Base-by-base conservation (phyloP, 2,329 filamentous ascomycete species). In the Talaromyces islandicus region DNA sequence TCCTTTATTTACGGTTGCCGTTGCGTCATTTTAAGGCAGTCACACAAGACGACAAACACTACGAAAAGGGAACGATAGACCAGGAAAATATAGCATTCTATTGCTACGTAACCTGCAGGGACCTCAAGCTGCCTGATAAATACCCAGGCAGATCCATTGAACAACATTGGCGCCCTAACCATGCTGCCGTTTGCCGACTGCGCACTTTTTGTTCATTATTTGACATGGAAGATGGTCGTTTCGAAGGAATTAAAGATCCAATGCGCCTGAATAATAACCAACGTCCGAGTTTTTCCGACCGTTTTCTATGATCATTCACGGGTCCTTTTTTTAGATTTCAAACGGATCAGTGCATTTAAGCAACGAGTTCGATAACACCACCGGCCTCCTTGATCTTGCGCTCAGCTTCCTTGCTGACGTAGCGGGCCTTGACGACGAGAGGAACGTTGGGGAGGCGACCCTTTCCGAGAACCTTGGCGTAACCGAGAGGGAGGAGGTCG, bases 391-490 rank as follows among this genome's bases (percentile, higher is more conserved):
- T 96, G 82, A 99, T 97, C 90, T 99, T 99, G 84, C 91, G 85
- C 89, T 99, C 94, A 70, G 94, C 94, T 79, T 96, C 88, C 78
- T 90, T 89, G 85, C 88, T 92, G 81, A 99, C 90, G 85, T 92
- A 97, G 78, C 94, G 85, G 71, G 94, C 93, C 77, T 91, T 91
- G 70, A 99, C 92, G 74, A 99, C 91, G 73, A 99, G 81, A 70
- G 94, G 94, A 74, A 97, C 86, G 76, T 93, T 84, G 75, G 94
- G 93, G 74, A 97, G 84, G 76, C 93, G 88, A 81, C 94, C 94
- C 88, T 99, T 99, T 79, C 94, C 95, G 77, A 99, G 90, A 70
- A 99, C 88, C 85, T 99, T 99, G 77, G 92, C 90, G 88, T 97
- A 99, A 72, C 95, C 94, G 80, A 96, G 89, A 73, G 92, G 85